These are phyloP conservation scores for Epichloe bromicola DNA, from an alignment of 2,329 filamentous ascomycete genomes.

Conservation along the genomic window DNA sequence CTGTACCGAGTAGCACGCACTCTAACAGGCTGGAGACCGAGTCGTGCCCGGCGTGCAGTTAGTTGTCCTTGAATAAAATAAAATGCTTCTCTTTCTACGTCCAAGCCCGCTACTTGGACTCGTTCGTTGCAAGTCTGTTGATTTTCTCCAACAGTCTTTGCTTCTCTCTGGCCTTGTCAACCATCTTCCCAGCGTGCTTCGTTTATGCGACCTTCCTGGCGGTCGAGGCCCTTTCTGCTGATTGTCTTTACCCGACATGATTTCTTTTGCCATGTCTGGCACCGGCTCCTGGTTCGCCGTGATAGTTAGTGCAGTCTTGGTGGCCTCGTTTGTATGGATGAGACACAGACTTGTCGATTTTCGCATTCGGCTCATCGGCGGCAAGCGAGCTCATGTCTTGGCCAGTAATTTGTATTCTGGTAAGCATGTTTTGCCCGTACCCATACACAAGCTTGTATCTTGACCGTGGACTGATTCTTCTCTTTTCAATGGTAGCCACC, in stretches of 20 bases:
- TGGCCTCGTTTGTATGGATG: conserved; percentile 11
- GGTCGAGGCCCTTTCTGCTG: background rate
- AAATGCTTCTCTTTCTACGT: background rate
- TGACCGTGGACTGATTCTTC: too few species aligned
- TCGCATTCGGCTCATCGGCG: conserved; percentile 19
- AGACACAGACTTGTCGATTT: conserved; percentile 12
- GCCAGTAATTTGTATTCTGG: conserved; percentile 22
- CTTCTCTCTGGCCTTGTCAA: background rate
- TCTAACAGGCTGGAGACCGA: background rate
- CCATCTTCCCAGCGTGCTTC: background rate
- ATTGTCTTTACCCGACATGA: background rate
- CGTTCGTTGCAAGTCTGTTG: background rate
- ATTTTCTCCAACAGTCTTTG: background rate
- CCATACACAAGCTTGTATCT: too few species aligned
- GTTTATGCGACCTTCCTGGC: background rate
- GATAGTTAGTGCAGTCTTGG: conserved; percentile 2
- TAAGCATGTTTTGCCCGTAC: conserved; percentile 7
- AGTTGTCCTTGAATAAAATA: too few species aligned
- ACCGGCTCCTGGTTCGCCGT: background rate
- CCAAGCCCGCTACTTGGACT: background rate
- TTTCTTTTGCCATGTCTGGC: background rate
- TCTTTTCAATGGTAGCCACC: conserved; percentile 7
- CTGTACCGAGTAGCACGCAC: too few species aligned
- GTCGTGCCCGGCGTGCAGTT: background rate
- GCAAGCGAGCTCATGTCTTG: conserved; percentile 19